Evolutionary conservation across 768 basidiomycete species (phyloP).

Genomic region (Serendipita sp.): DNA sequence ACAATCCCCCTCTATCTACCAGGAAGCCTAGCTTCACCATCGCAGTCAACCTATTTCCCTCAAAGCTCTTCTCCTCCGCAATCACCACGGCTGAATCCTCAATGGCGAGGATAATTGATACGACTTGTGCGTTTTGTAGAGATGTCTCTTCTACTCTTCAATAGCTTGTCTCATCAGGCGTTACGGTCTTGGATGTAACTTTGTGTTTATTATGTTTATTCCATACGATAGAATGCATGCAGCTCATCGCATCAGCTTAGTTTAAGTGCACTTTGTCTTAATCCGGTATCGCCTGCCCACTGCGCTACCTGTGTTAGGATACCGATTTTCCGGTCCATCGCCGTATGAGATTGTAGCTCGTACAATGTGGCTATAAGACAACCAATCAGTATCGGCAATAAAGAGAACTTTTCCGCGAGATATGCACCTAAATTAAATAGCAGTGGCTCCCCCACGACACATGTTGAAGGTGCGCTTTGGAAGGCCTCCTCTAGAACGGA

Average conservation of each 20-base stretch:
- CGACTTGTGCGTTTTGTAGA: background rate
- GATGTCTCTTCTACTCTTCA: background rate
- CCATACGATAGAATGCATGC: background rate
- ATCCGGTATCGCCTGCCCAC: slow-evolving; percentile 66
- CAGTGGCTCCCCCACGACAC: slow-evolving; percentile 67
- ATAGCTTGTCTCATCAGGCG: background rate
- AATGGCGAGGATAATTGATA: background rate
- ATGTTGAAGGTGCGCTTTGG: slow-evolving; percentile 46
- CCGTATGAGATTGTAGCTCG: slow-evolving; percentile 58
- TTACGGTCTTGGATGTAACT: background rate
- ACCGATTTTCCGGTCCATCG: slow-evolving; percentile 60
- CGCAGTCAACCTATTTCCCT: slow-evolving; percentile 36
- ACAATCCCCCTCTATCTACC: slow-evolving; percentile 58
- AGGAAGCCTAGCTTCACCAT: slow-evolving; percentile 37
- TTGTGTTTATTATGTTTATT: background rate
- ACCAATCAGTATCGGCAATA: background rate
- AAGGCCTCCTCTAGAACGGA: slow-evolving; percentile 50
- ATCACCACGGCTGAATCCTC: slow-evolving; percentile 26
- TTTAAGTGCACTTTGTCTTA: slow-evolving; percentile 62
- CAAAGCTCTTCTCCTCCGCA: slow-evolving; percentile 38
- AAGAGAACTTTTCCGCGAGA: no score
- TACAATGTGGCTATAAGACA: slow-evolving; percentile 53
- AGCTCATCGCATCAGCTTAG: slow-evolving; percentile 21
- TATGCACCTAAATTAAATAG: slow-evolving; percentile 67
- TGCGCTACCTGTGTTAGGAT: slow-evolving; percentile 62